Evolutionary conservation across 148 eudicot species (phyloP), one percentile per base, ranked within the genome.

Genomic region (Diospyros kaki): DNA sequence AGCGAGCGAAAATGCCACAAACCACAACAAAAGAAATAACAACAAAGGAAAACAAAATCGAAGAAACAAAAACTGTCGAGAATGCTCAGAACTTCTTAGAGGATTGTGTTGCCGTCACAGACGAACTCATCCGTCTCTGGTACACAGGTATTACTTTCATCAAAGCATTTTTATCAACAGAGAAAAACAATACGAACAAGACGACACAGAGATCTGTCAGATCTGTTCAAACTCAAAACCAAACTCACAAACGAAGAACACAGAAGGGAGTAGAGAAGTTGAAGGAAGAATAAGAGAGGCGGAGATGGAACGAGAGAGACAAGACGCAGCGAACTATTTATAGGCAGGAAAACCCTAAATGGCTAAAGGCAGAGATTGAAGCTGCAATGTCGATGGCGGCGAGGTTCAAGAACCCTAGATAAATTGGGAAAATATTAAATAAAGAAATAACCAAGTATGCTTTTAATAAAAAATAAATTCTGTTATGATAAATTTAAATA

Each of bases 51-150:
- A 55, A 53, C 9, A 9, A 53, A 53, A 14, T 14, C 9, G 3
- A 53, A 53, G 12, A 9, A 0, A 4, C n/a, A 18, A 59, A 59
- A 3, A n/a, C 11, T 0, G 9, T 4, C 17, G 59, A 56, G 17
- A 59, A 6, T 59, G 72, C 72, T 68, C 91, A 89, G 91, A 87
- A 87, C 97, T 91, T 89, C 93, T 91, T 91, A 91, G 93, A 91
- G 97, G 95, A 59, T 85, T 87, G 90, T 80, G 86, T 68, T 43
- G 74, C 93, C 91, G 69, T 83, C 97, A 91, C 73, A 28, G 86
- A 84, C 76, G 71, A 28, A 72, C 51, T 66, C 41, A 71, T 74
- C 69, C 64, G 78, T 63, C 86, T 85, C 75, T 51, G 86, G 94
- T 59, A 86, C 92, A 83, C 83, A 54, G 46, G 18, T 4, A 54